phyloP scores from a whole-genome alignment of 75 land plant species.

The Pinus albicaulis region DNA sequence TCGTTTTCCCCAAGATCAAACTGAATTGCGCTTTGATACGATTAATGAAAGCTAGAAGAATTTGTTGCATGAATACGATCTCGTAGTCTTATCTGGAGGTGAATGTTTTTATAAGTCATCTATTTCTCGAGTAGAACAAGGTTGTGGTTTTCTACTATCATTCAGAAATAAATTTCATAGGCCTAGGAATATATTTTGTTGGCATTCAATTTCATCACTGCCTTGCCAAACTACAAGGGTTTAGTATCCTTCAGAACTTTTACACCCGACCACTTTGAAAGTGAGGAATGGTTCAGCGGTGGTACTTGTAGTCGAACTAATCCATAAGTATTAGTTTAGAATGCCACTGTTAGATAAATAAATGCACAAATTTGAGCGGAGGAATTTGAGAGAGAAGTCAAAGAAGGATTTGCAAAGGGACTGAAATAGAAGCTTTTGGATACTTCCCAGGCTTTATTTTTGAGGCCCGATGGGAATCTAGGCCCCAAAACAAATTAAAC shows the following conservation, averaged over 20 bases:
- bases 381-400: conserved; percentile 38
- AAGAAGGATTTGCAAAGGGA: conserved; percentile 21
- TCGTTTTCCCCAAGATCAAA: conserved; percentile 39
- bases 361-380: conserved; percentile 50
- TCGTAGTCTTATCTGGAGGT: conserved; percentile 60
- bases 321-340: conserved; percentile 50
- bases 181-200: conserved; percentile 52
- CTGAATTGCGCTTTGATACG: conserved; percentile 54
- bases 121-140: conserved; percentile 46
- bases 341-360: conserved; percentile 21
- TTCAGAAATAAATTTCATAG: conserved; percentile 39
- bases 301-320: conserved; percentile 57
- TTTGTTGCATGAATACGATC: conserved; percentile 29
- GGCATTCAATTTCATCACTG: conserved; percentile 32
- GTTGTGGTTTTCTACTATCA: conserved; percentile 74
- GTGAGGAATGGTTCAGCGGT: conserved; percentile 76
- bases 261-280: conserved; percentile 87
- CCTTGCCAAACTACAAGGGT: conserved; percentile 44
- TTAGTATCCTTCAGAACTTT: conserved; percentile 59
- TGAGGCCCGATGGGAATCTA: conserved; percentile 92
- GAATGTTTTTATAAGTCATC: conserved; percentile 76
- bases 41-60: conserved; percentile 54
- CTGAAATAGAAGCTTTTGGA: conserved; percentile 56
- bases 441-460: conserved; percentile 38
- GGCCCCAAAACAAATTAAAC: conserved; percentile 21